phyloP scores from a whole-genome alignment of 2,329 filamentous ascomycete genomes.

The Xylariaceae sp. region DNA sequence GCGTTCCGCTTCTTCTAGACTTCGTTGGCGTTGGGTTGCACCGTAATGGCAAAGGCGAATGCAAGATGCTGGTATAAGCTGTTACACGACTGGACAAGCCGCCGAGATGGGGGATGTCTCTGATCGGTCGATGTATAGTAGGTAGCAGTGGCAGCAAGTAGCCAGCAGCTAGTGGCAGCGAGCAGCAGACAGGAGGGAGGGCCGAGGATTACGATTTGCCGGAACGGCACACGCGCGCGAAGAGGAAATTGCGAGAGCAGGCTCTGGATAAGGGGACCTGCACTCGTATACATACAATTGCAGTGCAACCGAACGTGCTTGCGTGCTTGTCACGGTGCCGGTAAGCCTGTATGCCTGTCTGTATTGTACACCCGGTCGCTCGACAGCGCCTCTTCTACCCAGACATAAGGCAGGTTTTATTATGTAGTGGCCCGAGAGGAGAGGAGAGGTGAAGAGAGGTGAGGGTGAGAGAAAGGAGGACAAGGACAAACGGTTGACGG shows the following conservation, averaged over 20 bases:
- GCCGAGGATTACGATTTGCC: constrained; percentile 18
- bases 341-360: too few relatives aligned
- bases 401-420: constrained; percentile 1
- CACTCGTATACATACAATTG: constrained; percentile 6
- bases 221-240: constrained; percentile 10
- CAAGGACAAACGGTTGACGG: not conserved
- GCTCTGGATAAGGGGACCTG: constrained; percentile 9
- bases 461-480: not conserved
- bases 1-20: constrained; percentile 7
- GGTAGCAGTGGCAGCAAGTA: constrained; percentile 9
- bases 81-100: constrained; percentile 23
- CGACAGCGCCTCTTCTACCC: constrained; percentile 5
- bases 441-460: not conserved
- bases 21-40: constrained; percentile 14
- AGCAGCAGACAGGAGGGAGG: constrained; percentile 3
- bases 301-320: constrained; percentile 8
- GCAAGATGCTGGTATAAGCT: constrained; percentile 14
- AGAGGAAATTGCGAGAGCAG: constrained; percentile 14
- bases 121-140: constrained; percentile 21
- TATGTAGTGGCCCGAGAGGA: not conserved
- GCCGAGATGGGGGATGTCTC: constrained; percentile 22
- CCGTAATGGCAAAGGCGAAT: constrained; percentile 12
- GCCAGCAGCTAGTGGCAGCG: too few relatives aligned
- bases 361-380: not conserved
- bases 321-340: not conserved